A percentile compares a stretch with the other conserved stretches of the same genome.
phyloP scores from a whole-genome alignment of 192 early-diverging fungal genomes.

The Coemansia sp. region DNA sequence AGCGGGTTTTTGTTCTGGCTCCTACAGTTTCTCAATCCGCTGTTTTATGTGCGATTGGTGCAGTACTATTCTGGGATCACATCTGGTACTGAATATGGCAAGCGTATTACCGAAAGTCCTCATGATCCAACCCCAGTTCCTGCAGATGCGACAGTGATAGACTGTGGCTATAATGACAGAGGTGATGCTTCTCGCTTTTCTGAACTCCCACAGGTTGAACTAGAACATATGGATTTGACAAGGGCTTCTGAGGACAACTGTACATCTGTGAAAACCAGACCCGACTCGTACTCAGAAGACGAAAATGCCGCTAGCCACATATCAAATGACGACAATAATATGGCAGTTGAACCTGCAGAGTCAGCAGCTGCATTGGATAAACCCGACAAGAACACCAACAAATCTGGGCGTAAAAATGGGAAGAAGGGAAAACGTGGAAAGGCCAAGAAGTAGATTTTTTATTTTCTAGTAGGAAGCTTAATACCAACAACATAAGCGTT shows the following conservation, averaged over 20 bases:
- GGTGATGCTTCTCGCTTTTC: not conserved
- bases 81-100: not conserved
- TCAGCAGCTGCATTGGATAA: too few relatives aligned
- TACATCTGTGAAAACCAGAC: not conserved
- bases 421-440: slow-evolving; percentile 38
- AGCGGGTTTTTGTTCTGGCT: slow-evolving; percentile 12
- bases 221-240: not conserved
- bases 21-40: slow-evolving; percentile 44
- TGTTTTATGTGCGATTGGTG: slow-evolving; percentile 44
- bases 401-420: slow-evolving; percentile 1
- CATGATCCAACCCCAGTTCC: slow-evolving; percentile 8
- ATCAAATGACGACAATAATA: not conserved
- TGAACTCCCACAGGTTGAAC: slow-evolving; percentile 4
- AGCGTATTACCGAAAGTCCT: slow-evolving; percentile 9
- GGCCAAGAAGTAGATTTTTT: slow-evolving; percentile 10
- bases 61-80: slow-evolving; percentile 27
- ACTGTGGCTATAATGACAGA: slow-evolving; percentile 8
- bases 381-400: not conserved
- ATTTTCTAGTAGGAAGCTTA: slow-evolving; percentile 11
- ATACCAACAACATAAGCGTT: slow-evolving; percentile 28
- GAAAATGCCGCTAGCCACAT: too few relatives aligned
- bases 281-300: too few relatives aligned
- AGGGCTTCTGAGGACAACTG: too few relatives aligned
- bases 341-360: slow-evolving; percentile 1
- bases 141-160: slow-evolving; percentile 24